phyloP scores from a whole-genome alignment of 1,139 yeast species.

The Spencermartinsiella ligniputridi region DNA sequence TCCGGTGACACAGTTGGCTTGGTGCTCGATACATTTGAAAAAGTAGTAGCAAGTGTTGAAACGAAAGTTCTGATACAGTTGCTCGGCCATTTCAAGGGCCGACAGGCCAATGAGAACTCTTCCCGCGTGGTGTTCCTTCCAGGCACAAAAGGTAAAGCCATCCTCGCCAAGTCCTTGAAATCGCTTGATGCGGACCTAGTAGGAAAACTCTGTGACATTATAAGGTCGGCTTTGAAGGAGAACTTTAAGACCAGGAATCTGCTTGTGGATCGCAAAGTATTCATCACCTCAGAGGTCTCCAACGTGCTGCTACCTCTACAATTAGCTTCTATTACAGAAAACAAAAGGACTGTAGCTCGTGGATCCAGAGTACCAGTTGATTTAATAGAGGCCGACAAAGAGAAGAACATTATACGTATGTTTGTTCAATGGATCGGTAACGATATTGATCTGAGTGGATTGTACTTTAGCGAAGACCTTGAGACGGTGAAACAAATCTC shows the following conservation, averaged over 20 bases:
- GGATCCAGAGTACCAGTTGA: slow-evolving; percentile 11
- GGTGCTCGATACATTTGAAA: slow-evolving; percentile 4
- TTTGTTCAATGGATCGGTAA: slow-evolving; percentile 13
- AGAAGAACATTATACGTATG: slow-evolving; percentile 7
- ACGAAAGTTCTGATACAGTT: slow-evolving; percentile 10
- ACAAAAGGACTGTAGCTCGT: slow-evolving; percentile 7
- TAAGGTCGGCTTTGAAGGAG: background rate
- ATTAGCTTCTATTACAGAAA: slow-evolving; percentile 5
- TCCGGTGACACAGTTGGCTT: slow-evolving; percentile 1
- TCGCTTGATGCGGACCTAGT: background rate
- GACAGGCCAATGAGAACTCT: background rate
- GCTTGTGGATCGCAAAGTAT: slow-evolving; percentile 6
- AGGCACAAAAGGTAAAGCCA: slow-evolving; percentile 2
- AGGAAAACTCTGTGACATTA: background rate
- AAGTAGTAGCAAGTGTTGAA: slow-evolving; percentile 2
- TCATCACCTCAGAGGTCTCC: slow-evolving; percentile 5
- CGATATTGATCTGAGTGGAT: slow-evolving; percentile 10
- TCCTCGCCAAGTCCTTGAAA: slow-evolving; percentile 2
- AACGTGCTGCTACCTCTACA: slow-evolving; percentile 8
- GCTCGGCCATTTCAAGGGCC: slow-evolving; percentile 10
- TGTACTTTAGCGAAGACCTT: slow-evolving; percentile 4
- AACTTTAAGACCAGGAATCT: background rate
- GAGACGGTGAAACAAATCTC: background rate
- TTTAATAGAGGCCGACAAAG: slow-evolving; percentile 3
- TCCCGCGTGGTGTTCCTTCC: slow-evolving; percentile 6